Conservation (phyloP, 1,139 yeast species). For the Taphrina flavorubra region DNA sequence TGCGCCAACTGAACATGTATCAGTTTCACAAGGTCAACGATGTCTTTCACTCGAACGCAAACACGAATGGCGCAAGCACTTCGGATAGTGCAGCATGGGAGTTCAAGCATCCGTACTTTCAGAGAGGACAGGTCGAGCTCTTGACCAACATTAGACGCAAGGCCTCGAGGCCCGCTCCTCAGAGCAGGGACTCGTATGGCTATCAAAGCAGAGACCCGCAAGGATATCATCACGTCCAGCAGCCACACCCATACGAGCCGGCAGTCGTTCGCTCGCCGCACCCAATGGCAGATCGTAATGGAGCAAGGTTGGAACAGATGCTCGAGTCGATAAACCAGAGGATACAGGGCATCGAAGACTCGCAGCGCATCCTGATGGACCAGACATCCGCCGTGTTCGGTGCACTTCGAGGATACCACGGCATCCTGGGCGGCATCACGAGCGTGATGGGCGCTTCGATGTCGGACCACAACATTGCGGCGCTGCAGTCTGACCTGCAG, state of each 20-base stretch:
- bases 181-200: slow-evolving; percentile 8
- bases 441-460: slow-evolving; percentile 16
- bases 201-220: slow-evolving; percentile 4
- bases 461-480: slow-evolving; percentile 25
- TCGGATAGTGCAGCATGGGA: slow-evolving; percentile 66
- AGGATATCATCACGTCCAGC: slow-evolving; percentile 8
- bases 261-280: slow-evolving; percentile 3
- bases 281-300: background rate
- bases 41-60: slow-evolving; percentile 57
- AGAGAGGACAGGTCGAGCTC: slow-evolving; percentile 72
- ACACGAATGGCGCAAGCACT: slow-evolving; percentile 43
- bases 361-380: slow-evolving; percentile 39
- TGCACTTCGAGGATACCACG: slow-evolving; percentile 29
- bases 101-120: slow-evolving; percentile 82
- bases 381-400: slow-evolving; percentile 27
- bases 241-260: slow-evolving; percentile 21
- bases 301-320: background rate
- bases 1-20: slow-evolving; percentile 76
- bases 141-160: slow-evolving; percentile 73
- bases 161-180: slow-evolving; percentile 50
- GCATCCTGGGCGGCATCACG: slow-evolving; percentile 21
- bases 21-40: slow-evolving; percentile 65
- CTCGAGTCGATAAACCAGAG: slow-evolving; percentile 10
- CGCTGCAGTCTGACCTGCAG: slow-evolving; percentile 27
- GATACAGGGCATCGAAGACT: slow-evolving; percentile 28